Percentiles rank a stretch among this genome's conserved stretches.
These are phyloP conservation scores for Verticillium longisporum DNA, from an alignment of 2,329 filamentous ascomycete species.

Conservation along the genomic window DNA sequence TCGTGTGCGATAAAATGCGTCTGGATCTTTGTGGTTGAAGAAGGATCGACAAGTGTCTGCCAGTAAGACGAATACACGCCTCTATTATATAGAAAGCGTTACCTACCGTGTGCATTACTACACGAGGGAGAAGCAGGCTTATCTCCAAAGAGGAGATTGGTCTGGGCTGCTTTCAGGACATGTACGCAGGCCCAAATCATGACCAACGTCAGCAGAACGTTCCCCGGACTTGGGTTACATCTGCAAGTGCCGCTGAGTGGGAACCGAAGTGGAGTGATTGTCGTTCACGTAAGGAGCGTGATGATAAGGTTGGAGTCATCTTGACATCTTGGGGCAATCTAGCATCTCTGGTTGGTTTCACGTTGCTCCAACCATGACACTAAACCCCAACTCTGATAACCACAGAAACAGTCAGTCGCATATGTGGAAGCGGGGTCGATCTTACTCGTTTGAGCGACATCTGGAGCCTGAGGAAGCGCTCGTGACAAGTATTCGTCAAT, in stretches of 20 bases:
- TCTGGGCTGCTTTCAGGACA: background rate
- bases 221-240: background rate
- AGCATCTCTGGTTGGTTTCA: background rate
- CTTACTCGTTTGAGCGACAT: too few relatives aligned
- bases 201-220: background rate
- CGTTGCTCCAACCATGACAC: background rate
- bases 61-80: background rate
- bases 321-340: slow-evolving; percentile 2
- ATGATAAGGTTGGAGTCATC: slow-evolving; percentile 10
- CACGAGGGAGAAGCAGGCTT: background rate
- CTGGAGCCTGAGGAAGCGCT: background rate
- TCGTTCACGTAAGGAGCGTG: background rate
- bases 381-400: background rate
- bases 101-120: too few relatives aligned
- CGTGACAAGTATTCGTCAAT: background rate
- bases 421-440: background rate
- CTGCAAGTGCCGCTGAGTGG: background rate
- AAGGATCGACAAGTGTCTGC: background rate
- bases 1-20: background rate
- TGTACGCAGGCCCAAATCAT: background rate
- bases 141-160: background rate
- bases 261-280: background rate
- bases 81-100: background rate
- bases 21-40: background rate
- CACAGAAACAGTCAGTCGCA: background rate